Base-by-base conservation (phyloP, 306 rosid genomes). In the Cucurbita moschata region DNA sequence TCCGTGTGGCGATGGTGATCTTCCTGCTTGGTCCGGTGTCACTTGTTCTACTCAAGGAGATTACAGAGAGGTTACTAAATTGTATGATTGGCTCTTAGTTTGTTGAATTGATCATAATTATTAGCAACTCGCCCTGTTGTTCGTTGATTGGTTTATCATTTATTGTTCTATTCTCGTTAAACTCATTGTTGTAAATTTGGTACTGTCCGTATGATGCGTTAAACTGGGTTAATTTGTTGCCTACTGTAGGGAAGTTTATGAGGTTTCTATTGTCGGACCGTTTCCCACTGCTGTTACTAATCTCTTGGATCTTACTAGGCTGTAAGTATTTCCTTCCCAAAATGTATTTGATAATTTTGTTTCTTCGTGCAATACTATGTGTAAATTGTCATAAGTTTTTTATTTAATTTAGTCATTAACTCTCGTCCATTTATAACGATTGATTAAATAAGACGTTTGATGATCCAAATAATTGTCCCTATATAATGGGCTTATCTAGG, bases 201-300 rank as follows among this genome's bases (percentile, higher is more conserved):
- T 13, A 12, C 4, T 53, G 37, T 71, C 30, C 39, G 55, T 54
- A 16, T 51, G 47, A 71, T 51, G 62, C 30, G 62, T 71, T 71
- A 14, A 53, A 71, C 26, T 5, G 16, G 23, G 59, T 65, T 62
- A n/a, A 19, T 38, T 79, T 56, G 16, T 7, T 60, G 30, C 62
- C 69, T 79, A 69, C 63, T 71, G 56, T 86, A 95, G 99, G 63
- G 97, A 95, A 87, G 99, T 95, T 38, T 95, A 95, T 83, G 99
- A 97, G 0, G 98, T 93, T 49, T 95, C 99, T 4, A 95, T 95
- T 70, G 99, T 95, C 8, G 99, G 99, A 5, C 99, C 99, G 81
- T 95, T 95, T 75, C 99, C 99, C 37, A 91, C 99, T 72, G 99
- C 99, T 38, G 99, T 95, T 0, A 95, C 99, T 19, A 95, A 92